These are phyloP conservation scores for Alternaria novae-zelandiae DNA, from an alignment of 2,329 filamentous ascomycete species.

Conservation along the genomic window DNA sequence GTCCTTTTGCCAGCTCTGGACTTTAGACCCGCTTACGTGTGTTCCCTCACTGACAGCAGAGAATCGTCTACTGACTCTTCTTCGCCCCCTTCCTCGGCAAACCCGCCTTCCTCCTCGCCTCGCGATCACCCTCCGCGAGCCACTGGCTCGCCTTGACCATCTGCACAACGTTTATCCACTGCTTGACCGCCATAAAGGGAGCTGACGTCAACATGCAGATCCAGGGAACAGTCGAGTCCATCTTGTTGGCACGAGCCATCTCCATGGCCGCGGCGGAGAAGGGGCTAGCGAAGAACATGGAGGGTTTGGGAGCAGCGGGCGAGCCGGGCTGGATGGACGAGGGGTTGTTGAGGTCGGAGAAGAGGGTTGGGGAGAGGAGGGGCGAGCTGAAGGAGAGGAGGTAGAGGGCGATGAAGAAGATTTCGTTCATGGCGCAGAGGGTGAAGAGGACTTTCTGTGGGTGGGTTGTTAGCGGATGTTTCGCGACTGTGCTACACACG, in stretches of 20 bases:
- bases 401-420: slow-evolving; percentile 98
- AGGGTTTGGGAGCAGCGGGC: slow-evolving; percentile 71
- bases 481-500: neutral
- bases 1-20: neutral
- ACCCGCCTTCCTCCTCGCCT: slow-evolving; percentile 59
- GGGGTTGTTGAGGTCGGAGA: slow-evolving; percentile 65
- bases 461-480: slow-evolving; percentile 17
- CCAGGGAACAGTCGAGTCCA: slow-evolving; percentile 70
- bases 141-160: slow-evolving; percentile 90
- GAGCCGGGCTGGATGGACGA: slow-evolving; percentile 64
- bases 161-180: slow-evolving; percentile 92
- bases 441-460: slow-evolving; percentile 84
- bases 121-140: slow-evolving; percentile 88
- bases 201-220: slow-evolving; percentile 79
- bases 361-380: slow-evolving; percentile 82
- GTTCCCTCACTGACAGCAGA: too few relatives aligned
- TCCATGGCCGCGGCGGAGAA: slow-evolving; percentile 93
- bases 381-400: slow-evolving; percentile 96
- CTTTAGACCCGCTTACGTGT: neutral
- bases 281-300: slow-evolving; percentile 82
- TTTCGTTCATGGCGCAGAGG: slow-evolving; percentile 88
- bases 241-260: slow-evolving; percentile 87
- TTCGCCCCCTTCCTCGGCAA: slow-evolving; percentile 45
- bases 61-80: slow-evolving; percentile 39
- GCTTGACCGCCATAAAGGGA: slow-evolving; percentile 90